A percentile compares a stretch with the other conserved stretches of the same genome.
phyloP scores from a whole-genome alignment of 163 green algal genomes.

The Volvox carteri region DNA sequence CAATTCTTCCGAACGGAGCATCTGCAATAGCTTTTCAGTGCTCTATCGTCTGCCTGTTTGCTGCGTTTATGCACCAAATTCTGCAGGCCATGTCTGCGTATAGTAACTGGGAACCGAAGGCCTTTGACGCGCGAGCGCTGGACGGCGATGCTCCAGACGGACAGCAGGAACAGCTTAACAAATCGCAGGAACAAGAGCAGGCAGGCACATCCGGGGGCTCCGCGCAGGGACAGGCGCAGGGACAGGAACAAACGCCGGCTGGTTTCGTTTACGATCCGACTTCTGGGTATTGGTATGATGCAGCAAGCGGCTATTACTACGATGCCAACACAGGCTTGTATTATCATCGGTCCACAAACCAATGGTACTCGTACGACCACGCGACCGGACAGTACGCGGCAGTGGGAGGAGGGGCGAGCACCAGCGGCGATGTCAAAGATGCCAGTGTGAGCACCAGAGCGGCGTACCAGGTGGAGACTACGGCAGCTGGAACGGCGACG shows the following conservation, averaged over 20 bases:
- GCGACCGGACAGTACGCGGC: conserved; percentile 71
- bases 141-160: conserved; percentile 2
- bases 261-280: conserved; percentile 66
- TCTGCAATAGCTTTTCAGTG: too few relatives aligned
- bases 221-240: conserved; percentile 4
- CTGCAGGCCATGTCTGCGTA: conserved; percentile 51
- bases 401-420: conserved; percentile 42
- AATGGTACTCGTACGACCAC: conserved; percentile 70
- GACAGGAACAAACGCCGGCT: conserved; percentile 25
- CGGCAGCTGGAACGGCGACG: too few relatives aligned
- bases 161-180: not conserved
- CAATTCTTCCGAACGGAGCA: too few relatives aligned
- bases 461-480: not conserved
- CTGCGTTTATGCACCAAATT: not conserved
- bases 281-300: conserved; percentile 72
- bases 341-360: conserved; percentile 60
- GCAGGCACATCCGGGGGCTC: conserved; percentile 12
- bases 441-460: conserved; percentile 26
- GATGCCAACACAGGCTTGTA: conserved; percentile 77
- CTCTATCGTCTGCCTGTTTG: too few relatives aligned
- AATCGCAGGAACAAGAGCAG: conserved; percentile 38
- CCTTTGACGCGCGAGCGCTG: conserved; percentile 66
- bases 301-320: conserved; percentile 79
- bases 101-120: conserved; percentile 71
- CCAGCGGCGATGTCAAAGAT: conserved; percentile 1